phyloP scores from a whole-genome alignment of 768 basidiomycete species.

The Hericium erinaceus region DNA sequence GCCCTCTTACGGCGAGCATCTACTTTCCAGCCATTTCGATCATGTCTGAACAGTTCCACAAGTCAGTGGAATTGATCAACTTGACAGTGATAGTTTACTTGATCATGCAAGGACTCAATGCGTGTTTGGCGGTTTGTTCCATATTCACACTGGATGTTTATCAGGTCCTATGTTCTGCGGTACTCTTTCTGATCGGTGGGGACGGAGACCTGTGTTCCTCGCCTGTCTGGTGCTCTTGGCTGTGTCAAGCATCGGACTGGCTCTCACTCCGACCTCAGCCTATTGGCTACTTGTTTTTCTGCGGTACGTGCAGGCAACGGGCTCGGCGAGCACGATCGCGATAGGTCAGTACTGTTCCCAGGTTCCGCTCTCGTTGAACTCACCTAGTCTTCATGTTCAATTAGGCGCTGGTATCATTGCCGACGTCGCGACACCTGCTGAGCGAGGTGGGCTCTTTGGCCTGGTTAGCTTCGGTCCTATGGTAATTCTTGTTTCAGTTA shows the following conservation, averaged over 20 bases:
- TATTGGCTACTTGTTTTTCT: conserved; percentile 27
- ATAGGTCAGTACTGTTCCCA: conserved; percentile 35
- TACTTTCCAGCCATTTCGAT: conserved; percentile 76
- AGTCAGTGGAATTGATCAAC: conserved; percentile 65
- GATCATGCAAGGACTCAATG: conserved; percentile 55
- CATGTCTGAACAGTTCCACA: conserved; percentile 50
- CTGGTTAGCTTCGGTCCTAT: conserved; percentile 55
- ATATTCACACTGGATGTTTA: not conserved
- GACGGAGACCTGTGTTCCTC: conserved; percentile 42
- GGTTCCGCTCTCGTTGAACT: not conserved
- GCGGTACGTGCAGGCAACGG: not conserved
- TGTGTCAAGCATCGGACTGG: conserved; percentile 57
- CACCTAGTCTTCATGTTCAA: not conserved
- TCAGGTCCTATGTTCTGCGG: conserved; percentile 40
- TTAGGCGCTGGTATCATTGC: conserved; percentile 64
- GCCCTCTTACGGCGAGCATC: conserved; percentile 66
- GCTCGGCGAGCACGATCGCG: conserved; percentile 51
- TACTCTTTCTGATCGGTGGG: conserved; percentile 73
- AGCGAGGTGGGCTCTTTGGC: conserved; percentile 70
- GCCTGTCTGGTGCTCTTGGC: conserved; percentile 55
- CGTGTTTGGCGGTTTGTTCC: conserved; percentile 9
- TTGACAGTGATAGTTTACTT: conserved; percentile 75
- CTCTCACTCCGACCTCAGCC: conserved; percentile 42
- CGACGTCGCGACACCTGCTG: conserved; percentile 64
- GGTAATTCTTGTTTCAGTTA: conserved; percentile 26